Evolutionary conservation across 1,284 basidiomycete species (phyloP), one percentile per base, ranked within the genome.

Genomic region (Apiotrichum laibachii): DNA sequence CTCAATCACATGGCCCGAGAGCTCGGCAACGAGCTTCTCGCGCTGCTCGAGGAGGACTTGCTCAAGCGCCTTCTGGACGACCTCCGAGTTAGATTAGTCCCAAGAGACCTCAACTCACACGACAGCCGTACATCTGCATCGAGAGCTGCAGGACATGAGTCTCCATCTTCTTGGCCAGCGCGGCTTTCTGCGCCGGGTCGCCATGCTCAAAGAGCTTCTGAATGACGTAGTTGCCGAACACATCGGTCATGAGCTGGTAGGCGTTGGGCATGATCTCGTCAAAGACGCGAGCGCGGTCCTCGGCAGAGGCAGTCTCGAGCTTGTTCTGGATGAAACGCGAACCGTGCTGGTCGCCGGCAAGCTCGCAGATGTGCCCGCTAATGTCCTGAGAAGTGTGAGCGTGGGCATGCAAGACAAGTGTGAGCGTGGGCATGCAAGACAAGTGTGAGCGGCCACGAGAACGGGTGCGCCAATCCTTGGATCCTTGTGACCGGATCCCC

Each of bases 191-290:
- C 15, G 81, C 79, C 60, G 85, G 83, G 18, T 86, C 88, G 26
- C 95, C 93, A 71, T 89, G 84, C 75, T 99, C 95, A 68, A 98
- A 89, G 68, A 98, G 79, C 79, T 97, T 97, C 77, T 99, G 95
- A 59, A 97, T 86, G 69, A 90, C 86, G 80, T 97, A 99, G 81
- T 99, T 99, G 59, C 95, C 95, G 74, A 97, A 99, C 45, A 98
- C 92, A 72, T 98, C 93, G 65, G 88, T 88, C 72, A 95, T 90
- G 56, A 99, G 82, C 62, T 87, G 84, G 50, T 91, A 79, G 3
- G 88, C 83, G 70, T 87, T 86, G 13, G 92, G 90, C 46, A 91
- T 82, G 64, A 98, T 89, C 79, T 99, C 96, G 56, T 90, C 86
- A 67, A 95, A 98, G n/a, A 97, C 82, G 39, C 80, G 77, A 66